phyloP scores from a whole-genome alignment of 306 rosid genomes.

The Hylodesmum podocarpum region DNA sequence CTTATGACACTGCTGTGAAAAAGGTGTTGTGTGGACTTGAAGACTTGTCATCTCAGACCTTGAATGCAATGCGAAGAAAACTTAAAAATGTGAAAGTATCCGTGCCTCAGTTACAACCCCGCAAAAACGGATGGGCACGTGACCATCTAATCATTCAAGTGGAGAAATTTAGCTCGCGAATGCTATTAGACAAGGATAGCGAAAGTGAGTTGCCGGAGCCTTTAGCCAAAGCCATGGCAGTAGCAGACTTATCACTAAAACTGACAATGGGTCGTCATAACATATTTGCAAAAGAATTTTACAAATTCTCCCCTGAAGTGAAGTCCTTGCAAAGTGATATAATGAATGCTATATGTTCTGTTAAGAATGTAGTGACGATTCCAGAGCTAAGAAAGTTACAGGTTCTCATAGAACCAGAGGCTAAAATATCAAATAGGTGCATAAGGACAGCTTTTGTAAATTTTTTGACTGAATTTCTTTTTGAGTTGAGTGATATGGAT shows the following conservation, averaged over 20 bases:
- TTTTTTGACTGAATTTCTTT: constrained; percentile 66
- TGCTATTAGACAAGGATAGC: constrained; percentile 57
- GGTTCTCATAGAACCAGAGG: constrained; percentile 59
- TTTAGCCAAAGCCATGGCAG: constrained; percentile 81
- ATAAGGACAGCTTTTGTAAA: constrained; percentile 49
- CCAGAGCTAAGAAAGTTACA: constrained; percentile 52
- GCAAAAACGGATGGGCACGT: constrained; percentile 49
- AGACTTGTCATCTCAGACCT: constrained; percentile 48
- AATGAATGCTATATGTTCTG: constrained; percentile 62
- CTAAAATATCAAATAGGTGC: constrained; percentile 43
- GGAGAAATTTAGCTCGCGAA: constrained; percentile 34
- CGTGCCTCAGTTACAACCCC: constrained; percentile 52
- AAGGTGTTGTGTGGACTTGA: constrained; percentile 48
- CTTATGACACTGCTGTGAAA: constrained; percentile 34
- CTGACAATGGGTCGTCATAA: constrained; percentile 49
- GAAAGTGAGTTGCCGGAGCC: constrained; percentile 57
- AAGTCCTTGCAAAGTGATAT: constrained; percentile 69
- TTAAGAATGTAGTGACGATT: constrained; percentile 37
- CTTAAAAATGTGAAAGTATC: constrained; percentile 45
- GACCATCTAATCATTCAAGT: constrained; percentile 43
- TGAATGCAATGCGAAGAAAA: constrained; percentile 69
- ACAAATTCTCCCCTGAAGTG: constrained; percentile 57
- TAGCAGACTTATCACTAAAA: constrained; percentile 67
- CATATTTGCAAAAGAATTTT: constrained; percentile 45
- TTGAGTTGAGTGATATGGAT: constrained; percentile 70